Conservation (phyloP, 2,329 filamentous ascomycete genomes). For the Clonostachys byssicola region DNA sequence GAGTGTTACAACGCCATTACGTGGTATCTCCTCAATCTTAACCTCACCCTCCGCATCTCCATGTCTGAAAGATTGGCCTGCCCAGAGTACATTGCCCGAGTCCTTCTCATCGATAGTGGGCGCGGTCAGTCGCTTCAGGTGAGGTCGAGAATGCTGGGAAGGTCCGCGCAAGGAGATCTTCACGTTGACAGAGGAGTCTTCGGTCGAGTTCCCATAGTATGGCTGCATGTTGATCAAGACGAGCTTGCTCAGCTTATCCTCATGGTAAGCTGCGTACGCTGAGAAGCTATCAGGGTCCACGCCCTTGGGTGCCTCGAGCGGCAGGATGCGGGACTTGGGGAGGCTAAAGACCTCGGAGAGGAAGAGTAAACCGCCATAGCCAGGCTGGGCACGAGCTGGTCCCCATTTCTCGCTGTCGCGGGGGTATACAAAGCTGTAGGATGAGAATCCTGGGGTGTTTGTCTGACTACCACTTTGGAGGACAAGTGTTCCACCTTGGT, state of each 20-base stretch:
- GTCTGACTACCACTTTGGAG: conserved; percentile 7
- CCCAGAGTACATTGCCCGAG: conserved; percentile 2
- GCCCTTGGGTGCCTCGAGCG: no score
- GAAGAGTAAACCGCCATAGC: conserved; percentile 6
- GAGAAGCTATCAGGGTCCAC: no score
- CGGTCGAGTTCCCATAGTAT: no score
- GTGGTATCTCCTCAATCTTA: no score
- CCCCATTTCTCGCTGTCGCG: conserved; percentile 7
- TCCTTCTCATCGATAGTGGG: conserved; percentile 4
- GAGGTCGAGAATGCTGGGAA: no score
- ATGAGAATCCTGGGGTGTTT: conserved; percentile 8
- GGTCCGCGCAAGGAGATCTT: no score
- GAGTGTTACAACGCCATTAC: no score
- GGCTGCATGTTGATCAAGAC: no score
- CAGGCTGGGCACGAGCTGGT: conserved; percentile 4
- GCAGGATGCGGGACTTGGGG: no score
- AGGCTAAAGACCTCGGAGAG: conserved; percentile 7
- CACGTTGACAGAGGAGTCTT: no score
- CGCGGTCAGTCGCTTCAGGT: conserved; percentile 1
- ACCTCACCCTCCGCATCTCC: conserved; percentile 3
- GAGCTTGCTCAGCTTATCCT: no score
- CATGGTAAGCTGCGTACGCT: no score
- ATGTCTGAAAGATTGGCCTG: conserved; percentile 5
- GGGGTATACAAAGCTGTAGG: conserved; percentile 10
- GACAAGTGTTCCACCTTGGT: conserved; percentile 12